Evolutionary conservation across 495 filamentous ascomycete genomes (phyloP).

Genomic region (Podospora tetraspora): DNA sequence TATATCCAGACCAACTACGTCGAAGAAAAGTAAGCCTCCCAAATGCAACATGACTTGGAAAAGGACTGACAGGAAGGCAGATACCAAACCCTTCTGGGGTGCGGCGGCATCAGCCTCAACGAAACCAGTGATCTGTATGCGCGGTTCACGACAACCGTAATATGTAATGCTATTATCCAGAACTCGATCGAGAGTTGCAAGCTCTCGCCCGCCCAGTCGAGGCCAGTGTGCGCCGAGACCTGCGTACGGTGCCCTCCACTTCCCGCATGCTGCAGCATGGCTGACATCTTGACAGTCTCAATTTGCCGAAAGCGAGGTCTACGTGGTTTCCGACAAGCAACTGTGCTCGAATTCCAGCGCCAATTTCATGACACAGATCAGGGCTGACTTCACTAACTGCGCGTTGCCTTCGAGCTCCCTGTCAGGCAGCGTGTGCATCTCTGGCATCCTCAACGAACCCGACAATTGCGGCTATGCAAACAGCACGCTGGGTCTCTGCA

Average conservation of each 20-base stretch:
- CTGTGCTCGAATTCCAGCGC: constrained; percentile 61
- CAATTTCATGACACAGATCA: constrained; percentile 69
- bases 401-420: constrained; percentile 74
- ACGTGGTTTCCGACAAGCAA: constrained; percentile 66
- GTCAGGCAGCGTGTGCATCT: constrained; percentile 63
- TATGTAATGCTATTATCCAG: constrained; percentile 95
- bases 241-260: constrained; percentile 53
- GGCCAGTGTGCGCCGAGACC: constrained; percentile 82
- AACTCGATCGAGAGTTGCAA: constrained; percentile 72
- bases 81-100: constrained; percentile 75
- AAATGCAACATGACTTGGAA: constrained; percentile 11
- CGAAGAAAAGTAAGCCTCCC: constrained; percentile 59
- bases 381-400: constrained; percentile 90
- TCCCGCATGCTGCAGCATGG: background rate
- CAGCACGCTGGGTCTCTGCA: constrained; percentile 80
- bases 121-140: constrained; percentile 87
- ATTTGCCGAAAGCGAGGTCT: constrained; percentile 80
- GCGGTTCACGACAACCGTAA: constrained; percentile 82
- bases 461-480: constrained; percentile 80
- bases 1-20: constrained; percentile 75
- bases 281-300: constrained; percentile 55
- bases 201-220: constrained; percentile 55
- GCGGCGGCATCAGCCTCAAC: constrained; percentile 66
- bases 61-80: constrained; percentile 34
- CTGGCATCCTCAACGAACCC: constrained; percentile 72